Percentiles rank a stretch among this genome's conserved stretches.
Evolutionary conservation across 441 rosid genomes (phyloP).

Genomic region (Erodium trifolium): DNA sequence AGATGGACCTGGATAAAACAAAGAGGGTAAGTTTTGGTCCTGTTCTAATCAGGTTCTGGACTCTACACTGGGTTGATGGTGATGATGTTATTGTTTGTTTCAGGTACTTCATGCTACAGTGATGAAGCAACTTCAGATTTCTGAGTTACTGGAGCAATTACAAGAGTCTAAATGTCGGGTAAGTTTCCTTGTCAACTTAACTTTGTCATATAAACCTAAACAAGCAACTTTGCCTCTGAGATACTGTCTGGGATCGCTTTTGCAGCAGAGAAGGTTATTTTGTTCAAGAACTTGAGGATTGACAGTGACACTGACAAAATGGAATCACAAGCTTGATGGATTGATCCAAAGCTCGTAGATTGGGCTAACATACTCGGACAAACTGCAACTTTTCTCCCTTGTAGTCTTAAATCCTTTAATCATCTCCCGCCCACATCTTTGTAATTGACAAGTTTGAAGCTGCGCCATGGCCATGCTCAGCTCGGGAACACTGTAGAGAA

Average conservation of each 20-base stretch:
- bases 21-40: slow-evolving; percentile 47
- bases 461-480: not conserved
- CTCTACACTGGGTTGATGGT: slow-evolving; percentile 7
- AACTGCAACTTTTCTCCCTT: not conserved
- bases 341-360: not conserved
- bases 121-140: slow-evolving; percentile 68
- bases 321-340: not conserved
- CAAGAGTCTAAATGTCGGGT: slow-evolving; percentile 52
- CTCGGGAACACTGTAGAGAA: not conserved
- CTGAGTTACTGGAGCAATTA: slow-evolving; percentile 47
- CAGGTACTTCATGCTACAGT: slow-evolving; percentile 69
- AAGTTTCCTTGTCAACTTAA: slow-evolving; percentile 24
- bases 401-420: not conserved
- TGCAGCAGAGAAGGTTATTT: slow-evolving; percentile 52
- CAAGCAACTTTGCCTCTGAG: not conserved
- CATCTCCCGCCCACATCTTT: not conserved
- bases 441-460: not conserved
- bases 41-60: slow-evolving; percentile 11
- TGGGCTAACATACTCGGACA: not conserved
- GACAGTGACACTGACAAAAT: slow-evolving; percentile 4
- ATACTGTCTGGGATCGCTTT: not conserved
- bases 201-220: not conserved
- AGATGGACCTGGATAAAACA: slow-evolving; percentile 84
- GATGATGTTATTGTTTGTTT: slow-evolving; percentile 7
- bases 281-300: slow-evolving; percentile 30